These are phyloP conservation scores for Xylariaceae sp. DNA, from an alignment of 2,329 filamentous ascomycete genomes.

Conservation along the genomic window DNA sequence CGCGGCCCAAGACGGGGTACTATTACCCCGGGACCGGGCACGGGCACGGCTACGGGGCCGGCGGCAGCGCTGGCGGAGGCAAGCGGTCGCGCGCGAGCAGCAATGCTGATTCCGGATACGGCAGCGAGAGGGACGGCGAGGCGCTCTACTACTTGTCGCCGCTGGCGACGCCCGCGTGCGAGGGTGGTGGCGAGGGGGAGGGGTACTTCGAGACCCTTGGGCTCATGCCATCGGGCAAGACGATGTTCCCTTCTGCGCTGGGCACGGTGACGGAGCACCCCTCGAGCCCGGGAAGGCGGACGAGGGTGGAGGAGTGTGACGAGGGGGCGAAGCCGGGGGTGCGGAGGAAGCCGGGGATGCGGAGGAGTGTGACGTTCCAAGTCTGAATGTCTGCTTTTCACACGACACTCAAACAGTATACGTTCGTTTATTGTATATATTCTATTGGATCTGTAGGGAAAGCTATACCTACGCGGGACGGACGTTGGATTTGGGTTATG, in stretches of 20 bases:
- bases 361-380: conserved; percentile 15
- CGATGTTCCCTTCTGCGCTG: not conserved
- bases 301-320: conserved; percentile 2
- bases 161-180: not conserved
- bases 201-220: conserved; percentile 11
- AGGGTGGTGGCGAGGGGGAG: conserved; percentile 1
- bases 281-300: not conserved
- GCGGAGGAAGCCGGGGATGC: not conserved
- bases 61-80: not conserved
- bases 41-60: not conserved
- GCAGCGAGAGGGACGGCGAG: not conserved
- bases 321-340: not conserved
- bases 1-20: conserved; percentile 13
- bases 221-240: not conserved
- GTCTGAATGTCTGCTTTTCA: conserved; percentile 5
- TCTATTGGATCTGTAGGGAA: no score
- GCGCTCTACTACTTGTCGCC: not conserved
- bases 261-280: conserved; percentile 10
- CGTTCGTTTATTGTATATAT: no score
- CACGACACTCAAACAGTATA: no score
- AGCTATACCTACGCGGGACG: not conserved
- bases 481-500: not conserved
- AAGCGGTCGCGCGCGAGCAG: not conserved
- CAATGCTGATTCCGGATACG: not conserved
- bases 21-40: not conserved